Evolutionary conservation across 768 basidiomycete species (phyloP), one percentile per base, ranked within the genome.

Genomic region (Heimioporus sp.): DNA sequence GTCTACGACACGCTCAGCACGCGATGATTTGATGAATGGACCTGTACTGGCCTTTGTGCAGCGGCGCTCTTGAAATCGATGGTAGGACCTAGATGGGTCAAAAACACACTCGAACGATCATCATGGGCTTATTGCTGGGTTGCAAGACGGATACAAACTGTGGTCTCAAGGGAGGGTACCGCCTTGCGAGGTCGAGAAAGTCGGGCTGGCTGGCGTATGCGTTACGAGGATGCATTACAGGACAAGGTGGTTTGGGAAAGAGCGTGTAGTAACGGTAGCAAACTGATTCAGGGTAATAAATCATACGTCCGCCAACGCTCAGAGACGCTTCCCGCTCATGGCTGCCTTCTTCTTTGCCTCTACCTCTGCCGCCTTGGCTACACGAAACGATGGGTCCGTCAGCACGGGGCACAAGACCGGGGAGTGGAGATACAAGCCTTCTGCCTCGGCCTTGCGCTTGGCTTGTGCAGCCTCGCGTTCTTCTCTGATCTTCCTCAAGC

Each of bases 391-490:
- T 43, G 37, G 24, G 12, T 17, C 17, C 12, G 17, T 59, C 24
- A 58, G 19, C 8, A 7, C 43, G 21, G 30, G 10, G 42, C 35
- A n/a, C 2, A 9, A 28, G 38, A 15, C 24, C 24, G 24, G 42
- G 48, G 2, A 24, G 34, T 17, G 16, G 36, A 15, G 36, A 34
- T 15, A 64, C 77, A 32, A 48, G 92, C 93, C 90, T 60, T 92
- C 91, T 5, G 84, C 78, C 65, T 96, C 95, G 0, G 94, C 94
- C 72, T 91, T 84, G 49, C 94, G 77, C 78, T 87, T 90, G 2
- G 89, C 90, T 43, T 85, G 85, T 1, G 94, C 93, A 38, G 83
- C 87, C 55, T 94, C 94, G 45, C 95, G 86, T 53, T 96, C 91
- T 49, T 83, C 86, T 53, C 81, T 82, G 63, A 98, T 91, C 82